A percentile compares a stretch with the other conserved stretches of the same genome.
Conservation (phyloP, 371 early-diverging fungal genomes). For the Apophysomyces elegans region DNA sequence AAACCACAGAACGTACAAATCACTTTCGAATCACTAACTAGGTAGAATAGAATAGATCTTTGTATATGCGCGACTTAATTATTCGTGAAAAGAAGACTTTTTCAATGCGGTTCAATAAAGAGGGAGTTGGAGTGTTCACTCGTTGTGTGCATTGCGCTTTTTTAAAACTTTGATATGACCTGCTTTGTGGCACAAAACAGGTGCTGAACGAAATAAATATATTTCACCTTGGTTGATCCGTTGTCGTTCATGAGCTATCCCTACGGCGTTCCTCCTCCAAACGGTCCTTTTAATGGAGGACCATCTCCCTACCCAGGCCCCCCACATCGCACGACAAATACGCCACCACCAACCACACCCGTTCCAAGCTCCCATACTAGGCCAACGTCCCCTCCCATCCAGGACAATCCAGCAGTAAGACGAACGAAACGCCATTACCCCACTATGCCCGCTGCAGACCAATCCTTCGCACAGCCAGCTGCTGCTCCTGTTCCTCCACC, state of each 20-base stretch:
- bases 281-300: not conserved
- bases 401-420: slow-evolving; percentile 6
- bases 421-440: slow-evolving; percentile 31
- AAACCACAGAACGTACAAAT: too few species aligned
- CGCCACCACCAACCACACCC: not conserved
- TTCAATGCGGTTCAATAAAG: too few species aligned
- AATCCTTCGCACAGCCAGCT: slow-evolving; percentile 14
- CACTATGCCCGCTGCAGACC: slow-evolving; percentile 16
- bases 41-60: too few species aligned
- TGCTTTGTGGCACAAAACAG: not conserved
- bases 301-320: slow-evolving; percentile 1
- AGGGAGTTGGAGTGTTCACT: too few species aligned
- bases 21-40: too few species aligned
- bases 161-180: not conserved
- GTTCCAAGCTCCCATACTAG: not conserved
- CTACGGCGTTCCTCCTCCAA: not conserved
- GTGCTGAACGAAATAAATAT: slow-evolving; percentile 1
- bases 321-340: not conserved
- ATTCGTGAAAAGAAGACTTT: too few species aligned
- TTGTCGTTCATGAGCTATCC: not conserved
- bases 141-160: not conserved
- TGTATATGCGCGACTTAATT: too few species aligned
- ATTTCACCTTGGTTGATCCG: not conserved
- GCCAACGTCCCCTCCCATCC: not conserved
- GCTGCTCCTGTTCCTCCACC: slow-evolving; percentile 17